Evolutionary conservation across 1,139 yeast species (phyloP), one percentile per base, ranked within the genome.

Genomic region (Pichia sp.): DNA sequence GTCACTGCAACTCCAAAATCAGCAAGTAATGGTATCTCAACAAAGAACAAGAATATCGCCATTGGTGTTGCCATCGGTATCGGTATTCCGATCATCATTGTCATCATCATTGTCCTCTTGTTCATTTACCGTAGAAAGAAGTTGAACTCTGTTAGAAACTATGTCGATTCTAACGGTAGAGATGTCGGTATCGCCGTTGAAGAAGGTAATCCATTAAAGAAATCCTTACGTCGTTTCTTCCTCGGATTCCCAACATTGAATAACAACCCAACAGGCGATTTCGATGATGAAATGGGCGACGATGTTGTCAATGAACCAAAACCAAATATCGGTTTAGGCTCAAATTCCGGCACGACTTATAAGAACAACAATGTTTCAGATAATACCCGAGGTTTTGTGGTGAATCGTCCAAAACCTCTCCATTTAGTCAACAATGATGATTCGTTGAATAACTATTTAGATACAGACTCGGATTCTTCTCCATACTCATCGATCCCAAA

Each of bases 41-140:
- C 60, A n/a, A 70, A 73, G 42, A 64, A 71, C 48, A 69, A 70
- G 46, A 68, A 69, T 46, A 68, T 76, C 28, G 72, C 75, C n/a
- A 70, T 76, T 40, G 82, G 82, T 36, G 73, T 75, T 44, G 74
- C 71, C 17, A 74, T 67, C 18, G 70, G 71, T 44, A 44, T 67
- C 5, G 68, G 69, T 43, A 61, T 67, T 2, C 70, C 70, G 6
- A 43, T 67, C 4, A 46, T 67, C 6, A 45, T 57, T 4, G 35
- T 55, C 9, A 43, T 63, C 4, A 45, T 56, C 7, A 34, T 58
- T 12, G 39, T 53, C 3, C 34, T 55, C 9, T 44, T 55, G 17
- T 44, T 61, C 24, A 40, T 54, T 17, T 57, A 51, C 45, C 51
- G 58, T 39, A 59, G 57, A 38, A 57, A 56, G 31, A 51, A 51